Evolutionary conservation across 2,329 filamentous ascomycete genomes (phyloP).

Genomic region (Alternaria postmessia): DNA sequence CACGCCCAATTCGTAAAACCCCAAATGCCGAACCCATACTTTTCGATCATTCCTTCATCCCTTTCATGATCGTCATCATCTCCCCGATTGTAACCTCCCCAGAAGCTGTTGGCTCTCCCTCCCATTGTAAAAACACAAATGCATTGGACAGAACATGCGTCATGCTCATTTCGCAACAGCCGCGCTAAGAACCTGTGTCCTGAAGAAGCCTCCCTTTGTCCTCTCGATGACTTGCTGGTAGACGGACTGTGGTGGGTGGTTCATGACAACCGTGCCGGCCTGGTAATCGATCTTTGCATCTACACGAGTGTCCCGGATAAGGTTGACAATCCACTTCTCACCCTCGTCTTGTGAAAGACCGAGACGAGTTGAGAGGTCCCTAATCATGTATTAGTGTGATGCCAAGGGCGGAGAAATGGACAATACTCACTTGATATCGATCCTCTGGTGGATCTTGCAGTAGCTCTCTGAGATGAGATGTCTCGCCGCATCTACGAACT

Average conservation of each 20-base stretch:
- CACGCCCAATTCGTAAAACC: conserved; percentile 10
- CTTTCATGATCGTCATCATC: conserved; percentile 9
- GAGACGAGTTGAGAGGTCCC: conserved; percentile 88
- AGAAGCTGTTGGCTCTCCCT: conserved; percentile 15
- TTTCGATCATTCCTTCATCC: conserved; percentile 9
- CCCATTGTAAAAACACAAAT: neutral
- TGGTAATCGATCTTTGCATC: conserved; percentile 99
- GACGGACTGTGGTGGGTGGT: conserved; percentile 97
- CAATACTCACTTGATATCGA: conserved; percentile 81
- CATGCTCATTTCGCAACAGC: conserved; percentile 58
- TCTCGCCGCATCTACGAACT: conserved; percentile 91
- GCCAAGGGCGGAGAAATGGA: neutral
- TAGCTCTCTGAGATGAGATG: conserved; percentile 99
- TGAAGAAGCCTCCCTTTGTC: conserved; percentile 98
- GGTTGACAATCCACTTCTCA: conserved; percentile 99
- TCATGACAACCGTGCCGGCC: conserved; percentile 98
- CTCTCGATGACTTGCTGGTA: conserved; percentile 99
- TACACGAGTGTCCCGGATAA: conserved; percentile 95
- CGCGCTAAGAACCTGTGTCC: conserved; percentile 87
- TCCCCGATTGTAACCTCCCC: conserved; percentile 9
- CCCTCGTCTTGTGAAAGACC: conserved; percentile 93
- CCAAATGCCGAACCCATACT: conserved; percentile 5
- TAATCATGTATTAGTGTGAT: conserved; percentile 41
- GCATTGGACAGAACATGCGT: neutral
- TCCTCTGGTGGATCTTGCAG: conserved; percentile 99